Evolutionary conservation across 768 basidiomycete species (phyloP).

Genomic region (Austroboletus eburneus): DNA sequence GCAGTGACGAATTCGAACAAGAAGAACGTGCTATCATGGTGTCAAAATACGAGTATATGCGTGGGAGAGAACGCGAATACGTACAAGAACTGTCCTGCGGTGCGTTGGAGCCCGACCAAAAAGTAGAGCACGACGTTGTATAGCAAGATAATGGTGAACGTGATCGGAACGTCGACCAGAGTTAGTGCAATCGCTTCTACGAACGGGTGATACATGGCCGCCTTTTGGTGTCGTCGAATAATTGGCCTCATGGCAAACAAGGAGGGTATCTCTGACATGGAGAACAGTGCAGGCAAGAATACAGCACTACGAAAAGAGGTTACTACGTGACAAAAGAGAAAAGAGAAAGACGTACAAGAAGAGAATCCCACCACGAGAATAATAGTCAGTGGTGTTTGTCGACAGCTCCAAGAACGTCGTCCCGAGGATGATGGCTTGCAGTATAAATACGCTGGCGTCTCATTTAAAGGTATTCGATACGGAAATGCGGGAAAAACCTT

Average conservation of each 20-base stretch:
- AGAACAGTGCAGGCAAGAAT: slow-evolving; percentile 53
- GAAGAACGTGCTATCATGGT: slow-evolving; percentile 45
- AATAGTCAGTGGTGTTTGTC: slow-evolving; percentile 31
- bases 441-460: slow-evolving; percentile 34
- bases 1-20: slow-evolving; percentile 56
- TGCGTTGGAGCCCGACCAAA: slow-evolving; percentile 51
- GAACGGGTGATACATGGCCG: slow-evolving; percentile 51
- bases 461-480: neutral
- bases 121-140: slow-evolving; percentile 53
- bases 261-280: slow-evolving; percentile 57
- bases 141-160: slow-evolving; percentile 32
- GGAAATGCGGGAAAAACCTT: neutral
- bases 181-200: slow-evolving; percentile 44
- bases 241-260: slow-evolving; percentile 45
- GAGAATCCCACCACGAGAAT: slow-evolving; percentile 75
- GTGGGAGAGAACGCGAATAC: slow-evolving; percentile 19
- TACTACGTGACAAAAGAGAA: neutral
- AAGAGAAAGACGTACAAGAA: slow-evolving; percentile 56
- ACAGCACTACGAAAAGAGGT: slow-evolving; percentile 38
- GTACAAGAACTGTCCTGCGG: slow-evolving; percentile 63
- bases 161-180: slow-evolving; percentile 44
- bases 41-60: slow-evolving; percentile 9
- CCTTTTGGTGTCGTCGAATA: slow-evolving; percentile 38
- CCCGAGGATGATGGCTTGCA: slow-evolving; percentile 32
- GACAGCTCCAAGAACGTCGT: slow-evolving; percentile 46